phyloP scores from a whole-genome alignment of 208 protist species.

The Crithidia brevicula region DNA sequence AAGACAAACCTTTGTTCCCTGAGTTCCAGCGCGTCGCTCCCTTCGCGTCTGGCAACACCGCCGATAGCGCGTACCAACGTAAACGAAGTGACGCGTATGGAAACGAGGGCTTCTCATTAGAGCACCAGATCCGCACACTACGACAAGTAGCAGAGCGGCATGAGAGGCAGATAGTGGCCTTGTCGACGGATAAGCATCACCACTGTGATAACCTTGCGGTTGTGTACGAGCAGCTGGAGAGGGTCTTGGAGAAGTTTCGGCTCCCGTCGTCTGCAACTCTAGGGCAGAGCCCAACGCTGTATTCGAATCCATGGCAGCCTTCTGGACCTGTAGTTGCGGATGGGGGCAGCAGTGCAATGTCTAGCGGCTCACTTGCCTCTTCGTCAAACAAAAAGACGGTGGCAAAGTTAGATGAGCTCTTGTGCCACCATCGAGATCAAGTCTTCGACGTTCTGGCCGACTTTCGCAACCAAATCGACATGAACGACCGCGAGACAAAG shows the following conservation, averaged over 20 bases:
- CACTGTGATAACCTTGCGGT: constrained; percentile 33
- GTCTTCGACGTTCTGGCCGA: constrained; percentile 29
- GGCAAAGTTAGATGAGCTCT: background rate
- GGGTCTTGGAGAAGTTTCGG: constrained; percentile 19
- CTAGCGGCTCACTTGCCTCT: no score
- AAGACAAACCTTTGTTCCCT: background rate
- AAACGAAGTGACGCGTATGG: background rate
- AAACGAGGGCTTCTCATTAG: constrained; percentile 6
- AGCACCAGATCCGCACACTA: constrained; percentile 28
- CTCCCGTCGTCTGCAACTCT: background rate
- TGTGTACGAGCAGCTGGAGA: constrained; percentile 33
- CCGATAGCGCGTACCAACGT: no score
- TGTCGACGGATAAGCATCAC: constrained; percentile 33
- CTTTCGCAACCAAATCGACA: constrained; percentile 26
- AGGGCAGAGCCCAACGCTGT: no score
- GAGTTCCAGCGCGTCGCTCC: no score
- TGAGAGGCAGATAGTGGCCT: constrained; percentile 8
- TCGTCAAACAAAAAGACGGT: background rate
- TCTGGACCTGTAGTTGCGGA: no score
- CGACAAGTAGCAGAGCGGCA: constrained; percentile 15
- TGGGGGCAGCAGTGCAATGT: no score
- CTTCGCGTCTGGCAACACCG: no score
- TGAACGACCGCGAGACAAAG: constrained; percentile 10
- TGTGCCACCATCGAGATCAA: constrained; percentile 22
- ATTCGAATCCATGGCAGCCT: no score